These are phyloP conservation scores for Umbellularia californica DNA, from an alignment of 164 flowering plant species.

Conservation along the genomic window DNA sequence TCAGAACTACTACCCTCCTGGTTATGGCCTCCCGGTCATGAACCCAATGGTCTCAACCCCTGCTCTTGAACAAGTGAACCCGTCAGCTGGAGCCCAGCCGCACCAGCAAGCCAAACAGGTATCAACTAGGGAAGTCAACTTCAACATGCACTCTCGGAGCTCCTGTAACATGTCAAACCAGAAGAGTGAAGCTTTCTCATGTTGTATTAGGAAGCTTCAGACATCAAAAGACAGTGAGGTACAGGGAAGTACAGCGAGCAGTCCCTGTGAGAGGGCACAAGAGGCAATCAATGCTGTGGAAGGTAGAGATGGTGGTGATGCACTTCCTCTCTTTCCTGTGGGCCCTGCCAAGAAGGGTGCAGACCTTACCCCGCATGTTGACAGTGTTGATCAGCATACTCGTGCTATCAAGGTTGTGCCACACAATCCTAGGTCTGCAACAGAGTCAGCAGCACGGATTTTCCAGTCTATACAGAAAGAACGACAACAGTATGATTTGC, in stretches of 20 bases:
- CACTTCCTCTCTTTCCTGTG: slow-evolving; percentile 42
- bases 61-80: slow-evolving; percentile 44
- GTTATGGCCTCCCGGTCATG: slow-evolving; percentile 52
- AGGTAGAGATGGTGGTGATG: background rate
- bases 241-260: slow-evolving; percentile 68
- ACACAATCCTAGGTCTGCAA: slow-evolving; percentile 59
- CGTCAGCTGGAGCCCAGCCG: slow-evolving; percentile 24
- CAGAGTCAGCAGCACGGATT: slow-evolving; percentile 78
- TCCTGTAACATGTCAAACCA: slow-evolving; percentile 36
- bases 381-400: slow-evolving; percentile 26
- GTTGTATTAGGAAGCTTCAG: slow-evolving; percentile 21
- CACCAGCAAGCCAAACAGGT: slow-evolving; percentile 24
- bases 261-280: slow-evolving; percentile 38
- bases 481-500: slow-evolving; percentile 48
- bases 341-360: slow-evolving; percentile 25
- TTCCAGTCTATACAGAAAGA: slow-evolving; percentile 76
- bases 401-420: slow-evolving; percentile 82
- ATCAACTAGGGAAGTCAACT: slow-evolving; percentile 23
- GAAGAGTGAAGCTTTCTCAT: slow-evolving; percentile 29
- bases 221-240: slow-evolving; percentile 43
- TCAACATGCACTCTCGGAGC: slow-evolving; percentile 32
- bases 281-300: background rate
- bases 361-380: slow-evolving; percentile 13
- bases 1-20: slow-evolving; percentile 52
- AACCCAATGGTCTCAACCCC: slow-evolving; percentile 40